Conservation (phyloP, 495 filamentous ascomycete genomes). For the Penicillium desertorum region DNA sequence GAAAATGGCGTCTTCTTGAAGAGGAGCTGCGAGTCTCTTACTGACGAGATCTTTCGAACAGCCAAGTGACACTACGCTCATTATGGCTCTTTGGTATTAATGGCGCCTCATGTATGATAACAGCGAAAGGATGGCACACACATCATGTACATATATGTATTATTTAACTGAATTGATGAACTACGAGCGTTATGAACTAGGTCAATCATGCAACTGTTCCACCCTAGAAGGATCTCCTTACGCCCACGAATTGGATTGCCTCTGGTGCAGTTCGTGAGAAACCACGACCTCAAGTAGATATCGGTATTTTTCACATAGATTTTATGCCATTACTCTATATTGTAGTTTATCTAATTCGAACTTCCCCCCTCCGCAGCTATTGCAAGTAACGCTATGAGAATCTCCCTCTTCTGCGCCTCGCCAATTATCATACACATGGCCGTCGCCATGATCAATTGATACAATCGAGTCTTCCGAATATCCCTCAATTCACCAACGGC, state of each 20-base stretch:
- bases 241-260: too few species aligned
- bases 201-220: background rate
- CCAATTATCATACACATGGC: conserved; percentile 26
- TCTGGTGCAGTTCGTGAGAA: too few species aligned
- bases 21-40: conserved; percentile 3
- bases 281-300: too few species aligned
- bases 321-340: too few species aligned
- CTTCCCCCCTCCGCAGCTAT: background rate
- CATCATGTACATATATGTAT: background rate
- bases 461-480: conserved; percentile 4
- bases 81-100: background rate
- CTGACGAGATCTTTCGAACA: background rate
- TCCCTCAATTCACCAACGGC: background rate
- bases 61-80: background rate
- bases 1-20: conserved; percentile 23
- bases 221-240: too few species aligned
- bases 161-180: background rate
- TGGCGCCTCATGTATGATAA: background rate
- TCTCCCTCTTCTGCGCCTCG: conserved; percentile 21
- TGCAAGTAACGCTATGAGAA: conserved; percentile 1
- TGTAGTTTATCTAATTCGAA: too few species aligned
- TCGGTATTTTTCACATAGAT: too few species aligned
- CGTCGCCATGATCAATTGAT: conserved; percentile 18
- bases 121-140: background rate
- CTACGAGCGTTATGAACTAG: background rate